Percentiles rank a stretch among this genome's conserved stretches.
phyloP scores from a whole-genome alignment of 352 stramenopile species.

The Peronospora belbahrii region DNA sequence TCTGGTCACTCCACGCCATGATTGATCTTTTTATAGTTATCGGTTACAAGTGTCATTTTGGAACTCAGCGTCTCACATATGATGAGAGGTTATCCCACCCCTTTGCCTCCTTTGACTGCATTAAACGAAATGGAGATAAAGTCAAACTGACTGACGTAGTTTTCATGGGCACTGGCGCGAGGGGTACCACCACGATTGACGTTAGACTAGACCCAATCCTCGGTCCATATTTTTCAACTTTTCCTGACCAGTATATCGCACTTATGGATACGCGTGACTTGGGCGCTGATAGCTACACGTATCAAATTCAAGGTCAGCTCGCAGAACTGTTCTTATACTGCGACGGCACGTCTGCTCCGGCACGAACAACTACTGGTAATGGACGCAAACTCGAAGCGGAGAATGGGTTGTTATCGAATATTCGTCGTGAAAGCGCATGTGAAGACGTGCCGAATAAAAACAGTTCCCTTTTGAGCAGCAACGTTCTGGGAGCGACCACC shows the following conservation, averaged over 20 bases:
- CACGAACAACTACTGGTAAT: background rate
- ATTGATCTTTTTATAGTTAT: conserved; percentile 59
- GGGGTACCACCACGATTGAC: conserved; percentile 29
- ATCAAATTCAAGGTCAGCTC: conserved; percentile 38
- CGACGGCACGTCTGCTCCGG: conserved; percentile 17
- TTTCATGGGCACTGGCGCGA: conserved; percentile 35
- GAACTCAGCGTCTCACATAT: conserved; percentile 32
- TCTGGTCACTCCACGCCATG: conserved; percentile 66
- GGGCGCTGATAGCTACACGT: conserved; percentile 50
- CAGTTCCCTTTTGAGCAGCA: background rate
- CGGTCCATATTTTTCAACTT: conserved; percentile 30
- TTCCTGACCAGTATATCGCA: conserved; percentile 32
- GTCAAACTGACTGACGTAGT: conserved; percentile 41
- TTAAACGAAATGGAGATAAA: conserved; percentile 18
- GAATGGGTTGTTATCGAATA: conserved; percentile 5
- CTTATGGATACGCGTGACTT: conserved; percentile 43
- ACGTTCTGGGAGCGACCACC: background rate
- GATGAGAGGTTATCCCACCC: conserved; percentile 37
- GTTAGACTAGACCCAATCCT: conserved; percentile 31
- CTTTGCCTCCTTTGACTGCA: conserved; percentile 40
- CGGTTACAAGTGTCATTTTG: conserved; percentile 64
- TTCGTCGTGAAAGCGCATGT: conserved; percentile 1
- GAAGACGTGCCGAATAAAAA: background rate
- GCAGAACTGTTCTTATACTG: conserved; percentile 39
- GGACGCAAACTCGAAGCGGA: conserved; percentile 12